Base-by-base conservation (phyloP, 306 rosid species). In the Prunus mume region DNA sequence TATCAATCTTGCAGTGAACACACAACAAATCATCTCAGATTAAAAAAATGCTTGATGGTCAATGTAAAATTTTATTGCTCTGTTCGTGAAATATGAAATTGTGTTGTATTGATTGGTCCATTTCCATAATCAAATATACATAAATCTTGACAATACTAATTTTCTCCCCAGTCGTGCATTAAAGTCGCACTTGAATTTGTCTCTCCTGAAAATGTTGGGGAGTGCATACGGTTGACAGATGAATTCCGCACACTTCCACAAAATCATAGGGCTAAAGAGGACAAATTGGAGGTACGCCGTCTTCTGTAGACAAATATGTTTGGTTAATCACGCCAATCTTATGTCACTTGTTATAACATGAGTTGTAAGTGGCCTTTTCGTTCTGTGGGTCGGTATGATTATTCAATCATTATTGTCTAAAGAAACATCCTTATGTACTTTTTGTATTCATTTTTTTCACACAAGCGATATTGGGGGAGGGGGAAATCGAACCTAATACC, bases 151-250 rank as follows among this genome's bases (percentile, higher is more conserved):
- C 41, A 46, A 13, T 14, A 1, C 13, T 20, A 3, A 47, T 38
- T 34, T 67, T 49, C 43, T 34, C 20, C 63, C 51, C 72, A 91
- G 93, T 90, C 98, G 20, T 93, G 98, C 81, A 87, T 87, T 50
- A 91, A 90, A 86, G 98, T 91, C 50, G 97, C 93, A 9, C 84
- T 86, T 12, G 96, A 90, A 86, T 93, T 93, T 78, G 96, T 91
- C 50, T 93, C 96, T 25, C 98, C 96, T 20, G 98, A 93, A 84
- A 91, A 86, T 71, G 76, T 93, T 58, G 91, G 88, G 3, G 93
- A 93, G 82, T 93, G 97, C 73, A 56, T 93, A 77, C 93, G 84
- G 38, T 78, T 91, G 83, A 79, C 98, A 0, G 85, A 90, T 41
- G 98, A 90, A 50, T 90, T 91, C 68, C 96, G 98, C 14, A 85